Evolutionary conservation across 208 protist species (phyloP).

Genomic region (Trypanosomatidae sp.): DNA sequence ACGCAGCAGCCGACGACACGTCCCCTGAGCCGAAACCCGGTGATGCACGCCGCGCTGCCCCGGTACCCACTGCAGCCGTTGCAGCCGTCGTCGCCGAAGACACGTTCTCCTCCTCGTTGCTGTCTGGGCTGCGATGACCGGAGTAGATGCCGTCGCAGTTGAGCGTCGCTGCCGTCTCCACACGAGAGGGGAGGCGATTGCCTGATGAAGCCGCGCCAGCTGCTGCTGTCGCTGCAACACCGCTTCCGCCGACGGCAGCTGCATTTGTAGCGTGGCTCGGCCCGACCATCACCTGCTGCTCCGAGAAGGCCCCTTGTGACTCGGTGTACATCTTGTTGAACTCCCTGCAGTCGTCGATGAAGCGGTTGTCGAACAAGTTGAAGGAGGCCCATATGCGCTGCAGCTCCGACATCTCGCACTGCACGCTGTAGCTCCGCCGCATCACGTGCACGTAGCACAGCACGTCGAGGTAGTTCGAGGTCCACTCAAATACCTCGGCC

Average conservation of each 20-base stretch:
- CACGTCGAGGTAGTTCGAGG: constrained; percentile 56
- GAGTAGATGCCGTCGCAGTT: no score
- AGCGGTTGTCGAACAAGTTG: constrained; percentile 33
- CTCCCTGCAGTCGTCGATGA: constrained; percentile 22
- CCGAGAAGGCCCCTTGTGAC: constrained; percentile 28
- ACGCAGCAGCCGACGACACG: no score
- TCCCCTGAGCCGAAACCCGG: no score
- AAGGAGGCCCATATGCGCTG: constrained; percentile 49
- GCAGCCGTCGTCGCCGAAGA: not conserved
- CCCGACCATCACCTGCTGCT: constrained; percentile 18
- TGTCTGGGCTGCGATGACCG: no score
- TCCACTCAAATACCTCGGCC: constrained; percentile 65
- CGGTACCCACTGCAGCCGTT: not conserved
- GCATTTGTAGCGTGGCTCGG: no score
- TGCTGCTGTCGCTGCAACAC: no score
- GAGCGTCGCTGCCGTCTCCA: no score
- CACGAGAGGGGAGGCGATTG: no score
- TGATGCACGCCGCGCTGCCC: no score
- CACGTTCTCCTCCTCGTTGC: no score
- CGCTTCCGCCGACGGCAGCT: no score
- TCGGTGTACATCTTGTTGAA: constrained; percentile 31
- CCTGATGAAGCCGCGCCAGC: no score
- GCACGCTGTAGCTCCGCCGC: constrained; percentile 34
- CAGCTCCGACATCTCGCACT: constrained; percentile 46
- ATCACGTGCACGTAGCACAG: constrained; percentile 51